A percentile compares a stretch with the other conserved stretches of the same genome.
Evolutionary conservation across 2,329 filamentous ascomycete genomes (phyloP).

Genomic region (Achaetomium macrosporum): DNA sequence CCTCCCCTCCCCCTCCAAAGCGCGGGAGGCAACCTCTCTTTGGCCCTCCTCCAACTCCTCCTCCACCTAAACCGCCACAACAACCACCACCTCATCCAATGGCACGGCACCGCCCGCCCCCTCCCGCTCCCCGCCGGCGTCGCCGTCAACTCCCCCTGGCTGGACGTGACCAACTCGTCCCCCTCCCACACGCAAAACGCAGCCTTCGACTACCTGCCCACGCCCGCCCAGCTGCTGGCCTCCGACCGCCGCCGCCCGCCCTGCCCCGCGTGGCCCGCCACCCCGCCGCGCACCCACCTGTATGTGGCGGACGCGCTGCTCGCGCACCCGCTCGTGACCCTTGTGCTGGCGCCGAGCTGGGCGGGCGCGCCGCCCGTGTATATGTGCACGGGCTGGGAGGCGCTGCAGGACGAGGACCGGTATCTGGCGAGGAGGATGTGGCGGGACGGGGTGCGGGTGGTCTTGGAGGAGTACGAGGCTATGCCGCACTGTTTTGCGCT

Average conservation of each 20-base stretch:
- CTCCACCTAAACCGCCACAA: conserved; percentile 50
- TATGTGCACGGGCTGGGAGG: conserved; percentile 64
- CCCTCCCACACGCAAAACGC: conserved; percentile 49
- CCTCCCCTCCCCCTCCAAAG: conserved; percentile 36
- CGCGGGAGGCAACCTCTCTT: conserved; percentile 65
- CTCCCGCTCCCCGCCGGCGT: conserved; percentile 63
- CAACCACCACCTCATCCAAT: conserved; percentile 42
- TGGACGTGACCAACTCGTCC: conserved; percentile 61
- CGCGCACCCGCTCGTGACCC: conserved; percentile 59
- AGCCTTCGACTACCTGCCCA: conserved; percentile 59
- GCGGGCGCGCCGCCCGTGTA: conserved; percentile 58
- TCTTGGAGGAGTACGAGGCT: conserved; percentile 67
- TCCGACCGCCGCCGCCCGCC: conserved; percentile 31
- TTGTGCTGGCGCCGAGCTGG: conserved; percentile 47
- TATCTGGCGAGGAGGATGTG: conserved; percentile 53
- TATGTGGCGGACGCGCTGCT: conserved; percentile 51
- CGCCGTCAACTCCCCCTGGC: conserved; percentile 61
- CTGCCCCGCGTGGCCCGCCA: conserved; percentile 53
- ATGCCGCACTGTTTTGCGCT: conserved; percentile 74
- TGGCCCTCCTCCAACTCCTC: conserved; percentile 62
- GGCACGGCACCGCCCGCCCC: conserved; percentile 52
- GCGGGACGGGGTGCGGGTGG: conserved; percentile 52
- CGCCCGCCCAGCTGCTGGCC: conserved; percentile 28
- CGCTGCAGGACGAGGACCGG: conserved; percentile 61
- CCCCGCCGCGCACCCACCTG: conserved; percentile 47